These are phyloP conservation scores for Drechslerella dactyloides DNA, from an alignment of 2,329 filamentous ascomycete species.

Conservation along the genomic window DNA sequence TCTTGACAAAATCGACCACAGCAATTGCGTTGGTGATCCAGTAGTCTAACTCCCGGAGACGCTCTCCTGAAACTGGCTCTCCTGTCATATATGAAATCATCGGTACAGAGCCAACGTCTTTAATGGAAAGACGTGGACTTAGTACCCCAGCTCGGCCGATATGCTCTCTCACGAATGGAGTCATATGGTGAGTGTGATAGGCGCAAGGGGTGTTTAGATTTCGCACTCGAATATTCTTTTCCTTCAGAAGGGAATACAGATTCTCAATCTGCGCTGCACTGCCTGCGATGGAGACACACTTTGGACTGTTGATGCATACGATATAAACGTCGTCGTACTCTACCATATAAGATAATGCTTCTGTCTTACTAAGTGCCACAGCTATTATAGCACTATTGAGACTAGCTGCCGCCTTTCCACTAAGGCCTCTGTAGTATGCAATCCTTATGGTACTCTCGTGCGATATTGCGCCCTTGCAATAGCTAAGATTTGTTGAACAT, in stretches of 20 bases:
- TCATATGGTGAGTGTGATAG: slow-evolving; percentile 61
- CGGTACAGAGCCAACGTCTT: background rate
- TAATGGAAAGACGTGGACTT: slow-evolving; percentile 3
- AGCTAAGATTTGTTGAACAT: slow-evolving; percentile 1
- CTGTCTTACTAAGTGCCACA: slow-evolving; percentile 57
- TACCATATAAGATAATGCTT: slow-evolving; percentile 52
- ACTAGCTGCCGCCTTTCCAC: too few species aligned
- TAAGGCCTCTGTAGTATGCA: too few species aligned
- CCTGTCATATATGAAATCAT: slow-evolving; percentile 29
- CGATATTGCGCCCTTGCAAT: slow-evolving; percentile 26
- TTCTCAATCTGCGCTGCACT: slow-evolving; percentile 56
- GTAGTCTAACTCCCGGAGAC: slow-evolving; percentile 17
- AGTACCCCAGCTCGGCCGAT: slow-evolving; percentile 29
- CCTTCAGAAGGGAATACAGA: slow-evolving; percentile 10
- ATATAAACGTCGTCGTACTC: slow-evolving; percentile 17
- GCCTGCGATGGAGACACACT: slow-evolving; percentile 55
- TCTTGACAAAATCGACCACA: slow-evolving; percentile 16
- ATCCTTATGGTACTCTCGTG: too few species aligned
- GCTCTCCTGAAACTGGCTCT: slow-evolving; percentile 7
- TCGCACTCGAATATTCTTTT: slow-evolving; percentile 54
- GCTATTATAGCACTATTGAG: slow-evolving; percentile 51
- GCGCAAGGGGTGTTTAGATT: slow-evolving; percentile 59
- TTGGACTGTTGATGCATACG: slow-evolving; percentile 55
- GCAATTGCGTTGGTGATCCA: slow-evolving; percentile 19
- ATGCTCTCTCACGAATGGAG: slow-evolving; percentile 56